Evolutionary conservation across 495 filamentous ascomycete species (phyloP).

Genomic region (Glutinoglossum americanum): DNA sequence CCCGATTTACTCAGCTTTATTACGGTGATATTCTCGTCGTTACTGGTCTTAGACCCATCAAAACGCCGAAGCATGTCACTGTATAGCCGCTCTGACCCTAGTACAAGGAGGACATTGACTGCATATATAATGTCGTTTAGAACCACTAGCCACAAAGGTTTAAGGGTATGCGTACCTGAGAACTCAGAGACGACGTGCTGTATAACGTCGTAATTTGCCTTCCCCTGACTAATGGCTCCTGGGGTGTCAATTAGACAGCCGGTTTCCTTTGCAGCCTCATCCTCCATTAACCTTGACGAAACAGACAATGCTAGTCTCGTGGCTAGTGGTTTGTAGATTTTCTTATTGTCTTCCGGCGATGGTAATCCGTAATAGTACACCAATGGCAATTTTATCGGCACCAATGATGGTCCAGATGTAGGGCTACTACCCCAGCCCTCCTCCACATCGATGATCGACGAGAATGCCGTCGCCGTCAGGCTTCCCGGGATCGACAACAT

Average conservation of each 20-base stretch:
- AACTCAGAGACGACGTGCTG: slow-evolving; percentile 77
- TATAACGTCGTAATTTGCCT: slow-evolving; percentile 49
- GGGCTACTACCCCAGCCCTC: slow-evolving; percentile 84
- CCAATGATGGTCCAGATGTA: slow-evolving; percentile 65
- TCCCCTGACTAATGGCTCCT: slow-evolving; percentile 38
- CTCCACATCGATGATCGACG: slow-evolving; percentile 68
- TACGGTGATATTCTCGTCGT: slow-evolving; percentile 43
- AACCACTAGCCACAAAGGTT: not conserved
- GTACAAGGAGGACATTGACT: slow-evolving; percentile 60
- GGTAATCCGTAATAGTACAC: slow-evolving; percentile 76
- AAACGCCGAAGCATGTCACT: slow-evolving; percentile 59
- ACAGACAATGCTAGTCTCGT: slow-evolving; percentile 62
- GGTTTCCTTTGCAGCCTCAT: slow-evolving; percentile 40
- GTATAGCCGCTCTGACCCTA: slow-evolving; percentile 68
- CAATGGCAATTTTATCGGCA: slow-evolving; percentile 78
- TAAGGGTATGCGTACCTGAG: slow-evolving; percentile 27
- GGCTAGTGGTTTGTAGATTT: slow-evolving; percentile 49
- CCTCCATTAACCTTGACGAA: slow-evolving; percentile 57
- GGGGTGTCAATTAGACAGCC: slow-evolving; percentile 80
- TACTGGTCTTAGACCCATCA: slow-evolving; percentile 34
- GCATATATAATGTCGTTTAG: not conserved
- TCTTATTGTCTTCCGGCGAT: slow-evolving; percentile 50
- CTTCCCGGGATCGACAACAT: slow-evolving; percentile 71
- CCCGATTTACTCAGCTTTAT: slow-evolving; percentile 70
- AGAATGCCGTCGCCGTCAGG: slow-evolving; percentile 62